phyloP scores from a whole-genome alignment of 768 basidiomycete species.

The Auricularia cornea region DNA sequence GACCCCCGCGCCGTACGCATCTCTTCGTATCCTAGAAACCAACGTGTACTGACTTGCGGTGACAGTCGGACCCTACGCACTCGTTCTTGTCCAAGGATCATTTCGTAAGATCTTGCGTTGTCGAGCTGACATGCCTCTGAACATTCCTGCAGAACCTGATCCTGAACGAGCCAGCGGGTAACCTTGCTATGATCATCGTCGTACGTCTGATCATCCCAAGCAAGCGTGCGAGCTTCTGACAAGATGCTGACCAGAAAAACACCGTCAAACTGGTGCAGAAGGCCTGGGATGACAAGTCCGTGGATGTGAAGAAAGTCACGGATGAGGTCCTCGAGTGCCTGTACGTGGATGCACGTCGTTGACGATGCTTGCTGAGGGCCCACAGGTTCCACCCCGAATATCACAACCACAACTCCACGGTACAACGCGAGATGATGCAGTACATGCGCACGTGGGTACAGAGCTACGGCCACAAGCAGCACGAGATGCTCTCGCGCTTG shows the following conservation, averaged over 20 bases:
- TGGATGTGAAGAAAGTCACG: conserved; percentile 46
- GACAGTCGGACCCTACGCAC: conserved; percentile 77
- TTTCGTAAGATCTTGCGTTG: conserved; percentile 41
- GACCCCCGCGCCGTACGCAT: conserved; percentile 60
- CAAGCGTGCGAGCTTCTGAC: not conserved
- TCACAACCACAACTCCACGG: conserved; percentile 49
- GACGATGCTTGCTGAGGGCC: not conserved
- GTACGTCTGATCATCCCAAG: conserved; percentile 28
- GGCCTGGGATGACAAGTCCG: conserved; percentile 70
- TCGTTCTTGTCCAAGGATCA: conserved; percentile 87
- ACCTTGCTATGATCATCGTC: conserved; percentile 60
- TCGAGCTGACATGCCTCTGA: conserved; percentile 8
- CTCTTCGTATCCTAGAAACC: conserved; percentile 1
- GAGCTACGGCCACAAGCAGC: conserved; percentile 38
- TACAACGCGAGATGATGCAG: conserved; percentile 72
- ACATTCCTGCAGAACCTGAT: conserved; percentile 51
- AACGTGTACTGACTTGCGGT: conserved; percentile 7
- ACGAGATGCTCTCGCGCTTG: conserved; percentile 47
- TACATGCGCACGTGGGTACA: conserved; percentile 57
- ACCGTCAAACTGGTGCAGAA: conserved; percentile 61
- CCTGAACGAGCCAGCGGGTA: conserved; percentile 76
- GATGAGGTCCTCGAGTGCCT: conserved; percentile 62
- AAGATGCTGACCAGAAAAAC: conserved; percentile 38
- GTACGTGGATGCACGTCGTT: conserved; percentile 29
- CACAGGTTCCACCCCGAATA: conserved; percentile 79